A percentile compares a stretch with the other conserved stretches of the same genome.
Conservation (phyloP, 2,329 filamentous ascomycete genomes). For the Aspergillus udagawae region DNA sequence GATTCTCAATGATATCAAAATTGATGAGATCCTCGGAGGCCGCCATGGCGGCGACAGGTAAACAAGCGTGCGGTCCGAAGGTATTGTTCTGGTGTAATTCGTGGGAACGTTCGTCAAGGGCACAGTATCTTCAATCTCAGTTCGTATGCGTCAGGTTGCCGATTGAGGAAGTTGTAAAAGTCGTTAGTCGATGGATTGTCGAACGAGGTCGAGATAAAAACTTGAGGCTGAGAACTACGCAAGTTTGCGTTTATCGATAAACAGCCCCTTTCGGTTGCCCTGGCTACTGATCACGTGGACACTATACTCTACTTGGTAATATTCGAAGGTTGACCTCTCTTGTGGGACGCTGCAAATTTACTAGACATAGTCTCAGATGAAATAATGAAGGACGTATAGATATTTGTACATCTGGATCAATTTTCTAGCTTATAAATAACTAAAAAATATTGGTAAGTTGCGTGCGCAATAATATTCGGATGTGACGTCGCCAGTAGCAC, state of each 20-base stretch:
- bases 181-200: slow-evolving; percentile 50
- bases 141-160: background rate
- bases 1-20: slow-evolving; percentile 91
- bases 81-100: no score
- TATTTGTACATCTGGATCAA: background rate
- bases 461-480: background rate
- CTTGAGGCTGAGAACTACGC: background rate
- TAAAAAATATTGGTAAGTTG: background rate
- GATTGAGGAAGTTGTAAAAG: background rate
- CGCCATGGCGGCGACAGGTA: slow-evolving; percentile 49
- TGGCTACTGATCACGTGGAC: slow-evolving; percentile 29
- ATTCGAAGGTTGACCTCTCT: background rate
- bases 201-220: slow-evolving; percentile 14
- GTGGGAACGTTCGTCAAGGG: background rate
- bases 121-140: background rate
- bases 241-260: slow-evolving; percentile 31
- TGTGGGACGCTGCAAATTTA: background rate
- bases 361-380: background rate
- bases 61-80: slow-evolving; percentile 20
- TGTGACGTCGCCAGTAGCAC: background rate
- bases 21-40: slow-evolving; percentile 43
- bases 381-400: background rate
- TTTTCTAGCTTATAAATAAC: background rate
- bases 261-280: slow-evolving; percentile 30
- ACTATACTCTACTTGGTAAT: slow-evolving; percentile 8